These are phyloP conservation scores for Trichoderma cornu-damae DNA, from an alignment of 2,329 filamentous ascomycete species.

Conservation along the genomic window DNA sequence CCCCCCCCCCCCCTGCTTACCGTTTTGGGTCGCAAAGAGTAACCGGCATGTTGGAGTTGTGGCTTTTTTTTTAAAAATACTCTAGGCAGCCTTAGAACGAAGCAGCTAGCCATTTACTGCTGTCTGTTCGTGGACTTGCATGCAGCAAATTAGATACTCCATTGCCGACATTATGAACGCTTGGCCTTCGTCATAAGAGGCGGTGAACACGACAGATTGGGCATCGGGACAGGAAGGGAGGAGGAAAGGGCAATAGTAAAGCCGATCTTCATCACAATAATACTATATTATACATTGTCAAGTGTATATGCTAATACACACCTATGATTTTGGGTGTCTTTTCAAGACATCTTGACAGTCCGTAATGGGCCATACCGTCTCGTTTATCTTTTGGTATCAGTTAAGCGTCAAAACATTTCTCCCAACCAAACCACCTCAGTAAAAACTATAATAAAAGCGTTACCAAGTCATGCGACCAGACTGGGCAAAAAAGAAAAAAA, in stretches of 20 bases:
- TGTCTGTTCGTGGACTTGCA: not conserved
- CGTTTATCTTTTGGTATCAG: conserved; percentile 16
- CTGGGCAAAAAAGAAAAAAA: not conserved
- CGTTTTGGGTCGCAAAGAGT: not conserved
- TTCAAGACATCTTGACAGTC: not conserved
- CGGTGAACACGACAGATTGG: not conserved
- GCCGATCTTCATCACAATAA: not conserved
- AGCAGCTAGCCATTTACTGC: not conserved
- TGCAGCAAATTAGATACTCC: not conserved
- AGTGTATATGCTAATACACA: conserved; percentile 12
- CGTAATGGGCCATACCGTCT: not conserved
- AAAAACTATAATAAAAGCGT: not conserved
- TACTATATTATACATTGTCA: conserved; percentile 15
- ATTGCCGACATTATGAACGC: not conserved
- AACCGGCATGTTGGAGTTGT: not conserved
- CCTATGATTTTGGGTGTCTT: not conserved
- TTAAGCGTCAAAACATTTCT: conserved; percentile 4
- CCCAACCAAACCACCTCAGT: not conserved
- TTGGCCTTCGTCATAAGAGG: not conserved
- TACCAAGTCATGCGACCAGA: not conserved
- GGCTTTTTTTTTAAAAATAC: not conserved
- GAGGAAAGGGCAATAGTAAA: not conserved
- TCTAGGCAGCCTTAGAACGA: not conserved
- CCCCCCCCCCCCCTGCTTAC: not conserved
- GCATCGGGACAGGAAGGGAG: not conserved